A percentile compares a stretch with the other conserved stretches of the same genome.
Conservation (phyloP, 208 protist genomes). For the Leishmania mexicana region DNA sequence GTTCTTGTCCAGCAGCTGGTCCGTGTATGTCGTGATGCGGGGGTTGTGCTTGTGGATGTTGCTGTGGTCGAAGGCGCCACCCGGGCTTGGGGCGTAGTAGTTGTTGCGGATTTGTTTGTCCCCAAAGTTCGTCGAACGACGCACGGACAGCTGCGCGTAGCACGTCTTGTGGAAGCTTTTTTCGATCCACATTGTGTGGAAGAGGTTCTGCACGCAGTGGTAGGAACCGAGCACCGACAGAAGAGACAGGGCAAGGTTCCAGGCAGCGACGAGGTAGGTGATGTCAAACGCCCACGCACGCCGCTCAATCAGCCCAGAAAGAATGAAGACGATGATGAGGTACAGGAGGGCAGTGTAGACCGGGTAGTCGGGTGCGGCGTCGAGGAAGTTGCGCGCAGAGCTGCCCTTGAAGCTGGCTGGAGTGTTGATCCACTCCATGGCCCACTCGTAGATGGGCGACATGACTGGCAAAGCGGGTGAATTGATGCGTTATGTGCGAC, state of each 20-base stretch:
- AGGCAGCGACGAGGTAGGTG: slow-evolving; percentile 37
- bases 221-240: slow-evolving; percentile 65
- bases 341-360: slow-evolving; percentile 46
- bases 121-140: slow-evolving; percentile 12
- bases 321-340: slow-evolving; percentile 56
- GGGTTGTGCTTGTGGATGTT: slow-evolving; percentile 32
- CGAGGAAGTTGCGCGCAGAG: slow-evolving; percentile 36
- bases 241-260: slow-evolving; percentile 79
- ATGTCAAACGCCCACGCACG: slow-evolving; percentile 37
- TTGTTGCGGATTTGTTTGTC: slow-evolving; percentile 29
- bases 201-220: slow-evolving; percentile 27
- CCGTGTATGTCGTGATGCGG: slow-evolving; percentile 23
- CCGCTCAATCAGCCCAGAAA: slow-evolving; percentile 58
- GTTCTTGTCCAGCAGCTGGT: slow-evolving; percentile 25
- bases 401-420: slow-evolving; percentile 44
- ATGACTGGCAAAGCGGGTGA: neutral
- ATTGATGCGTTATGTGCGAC: neutral
- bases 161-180: slow-evolving; percentile 26
- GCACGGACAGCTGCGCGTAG: slow-evolving; percentile 47
- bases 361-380: slow-evolving; percentile 42
- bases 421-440: slow-evolving; percentile 25
- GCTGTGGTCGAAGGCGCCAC: slow-evolving; percentile 26
- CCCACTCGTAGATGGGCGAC: neutral
- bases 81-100: slow-evolving; percentile 39
- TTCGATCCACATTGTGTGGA: slow-evolving; percentile 38